Base-by-base conservation (phyloP, 345 rosid genomes). In the Ceriops decandra region DNA sequence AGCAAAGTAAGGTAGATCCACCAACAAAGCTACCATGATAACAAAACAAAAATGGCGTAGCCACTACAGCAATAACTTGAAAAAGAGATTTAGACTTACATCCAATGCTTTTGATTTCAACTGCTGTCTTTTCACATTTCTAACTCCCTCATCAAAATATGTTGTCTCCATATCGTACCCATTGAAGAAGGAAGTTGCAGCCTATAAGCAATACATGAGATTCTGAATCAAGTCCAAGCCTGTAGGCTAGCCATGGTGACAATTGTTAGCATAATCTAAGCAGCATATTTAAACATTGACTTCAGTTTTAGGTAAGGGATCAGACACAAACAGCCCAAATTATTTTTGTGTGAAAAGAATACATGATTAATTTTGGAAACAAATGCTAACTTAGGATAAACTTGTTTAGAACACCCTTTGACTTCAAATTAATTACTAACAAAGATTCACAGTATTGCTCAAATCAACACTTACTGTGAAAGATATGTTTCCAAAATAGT, bases 71-170 rank as follows among this genome's bases (percentile, higher is more conserved):
- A 24, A 24, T 56, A 24, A 21, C 28, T 56, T 24, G 59, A 21
- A 27, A 24, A 24, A 24, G 16, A 56, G 59, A 24, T 1, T 60
- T 16, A 53, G 57, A 15, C 86, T 80, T 83, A 91, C 97, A 74
- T 85, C 86, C 70, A 91, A 79, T 49, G 88, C 85, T 85, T 85
- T 87, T 62, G 81, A 69, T 71, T 85, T 82, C 69, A 91, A 54
- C 57, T 77, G 84, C 72, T 80, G 47, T 67, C 83, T 76, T 74
- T 83, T 91, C 42, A 82, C 85, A 75, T 81, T 81, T 78, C 87
- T 78, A 54, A 91, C 95, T 74, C 83, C 86, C 70, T 88, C 90
- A 64, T 91, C 95, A 53, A 87, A 91, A 82, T 88, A 88, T 60
- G 80, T 71, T 62, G 89, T 80, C 80, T 88, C 97, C 61, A 4